These are phyloP conservation scores for Pontederia paniculata DNA, from an alignment of 176 grass and related monocot genomes.

Conservation along the genomic window DNA sequence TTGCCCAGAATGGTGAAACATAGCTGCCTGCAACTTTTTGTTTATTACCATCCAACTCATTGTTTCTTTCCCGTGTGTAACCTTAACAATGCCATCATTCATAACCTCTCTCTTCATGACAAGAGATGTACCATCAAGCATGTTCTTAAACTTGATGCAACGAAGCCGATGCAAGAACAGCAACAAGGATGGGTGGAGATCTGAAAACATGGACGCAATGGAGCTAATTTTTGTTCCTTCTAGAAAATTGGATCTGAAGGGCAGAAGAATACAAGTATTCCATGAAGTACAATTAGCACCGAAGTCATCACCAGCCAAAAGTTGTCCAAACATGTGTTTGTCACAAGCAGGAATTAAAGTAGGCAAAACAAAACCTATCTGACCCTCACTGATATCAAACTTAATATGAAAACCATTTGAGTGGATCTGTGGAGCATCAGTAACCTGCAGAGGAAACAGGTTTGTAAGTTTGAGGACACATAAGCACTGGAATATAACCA, in stretches of 20 bases:
- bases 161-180: slow-evolving; percentile 75
- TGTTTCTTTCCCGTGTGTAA: slow-evolving; percentile 64
- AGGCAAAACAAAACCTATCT: slow-evolving; percentile 94
- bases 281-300: slow-evolving; percentile 21
- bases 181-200: slow-evolving; percentile 91
- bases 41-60: slow-evolving; percentile 83
- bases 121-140: slow-evolving; percentile 43
- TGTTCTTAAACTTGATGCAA: slow-evolving; percentile 80
- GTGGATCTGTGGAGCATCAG: slow-evolving; percentile 95
- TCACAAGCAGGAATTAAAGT: slow-evolving; percentile 60
- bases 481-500: too few relatives aligned
- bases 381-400: slow-evolving; percentile 91
- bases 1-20: slow-evolving; percentile 50
- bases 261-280: slow-evolving; percentile 89
- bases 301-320: slow-evolving; percentile 47
- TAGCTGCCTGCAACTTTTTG: slow-evolving; percentile 49
- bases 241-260: slow-evolving; percentile 62
- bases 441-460: slow-evolving; percentile 35
- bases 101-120: slow-evolving; percentile 66
- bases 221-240: slow-evolving; percentile 41
- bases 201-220: slow-evolving; percentile 84
- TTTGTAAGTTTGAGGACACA: too few relatives aligned
- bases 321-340: slow-evolving; percentile 27
- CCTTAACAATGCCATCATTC: slow-evolving; percentile 77
- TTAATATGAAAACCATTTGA: slow-evolving; percentile 98